These are phyloP conservation scores for Leucocoprinus leucothites DNA, from an alignment of 768 basidiomycete species.

Conservation along the genomic window DNA sequence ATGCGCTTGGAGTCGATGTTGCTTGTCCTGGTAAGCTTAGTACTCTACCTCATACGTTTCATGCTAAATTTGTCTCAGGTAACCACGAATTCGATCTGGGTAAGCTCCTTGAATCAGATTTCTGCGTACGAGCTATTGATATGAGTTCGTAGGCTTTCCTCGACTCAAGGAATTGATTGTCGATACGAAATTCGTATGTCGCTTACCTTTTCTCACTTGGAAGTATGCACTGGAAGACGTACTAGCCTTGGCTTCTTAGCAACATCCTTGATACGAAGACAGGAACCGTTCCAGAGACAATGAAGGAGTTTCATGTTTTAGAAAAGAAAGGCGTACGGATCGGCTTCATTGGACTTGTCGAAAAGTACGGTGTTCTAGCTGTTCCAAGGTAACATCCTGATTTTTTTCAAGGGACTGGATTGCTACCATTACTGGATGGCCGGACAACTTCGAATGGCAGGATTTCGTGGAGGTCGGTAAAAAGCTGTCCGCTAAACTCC, in stretches of 20 bases:
- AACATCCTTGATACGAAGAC: background rate
- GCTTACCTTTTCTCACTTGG: too few species aligned
- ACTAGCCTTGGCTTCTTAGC: slow-evolving; percentile 2
- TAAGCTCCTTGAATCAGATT: too few species aligned
- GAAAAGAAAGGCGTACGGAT: background rate
- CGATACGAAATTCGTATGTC: background rate
- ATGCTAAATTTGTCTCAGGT: background rate
- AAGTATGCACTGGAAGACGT: too few species aligned
- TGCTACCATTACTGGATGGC: too few species aligned
- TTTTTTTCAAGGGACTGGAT: slow-evolving; percentile 1
- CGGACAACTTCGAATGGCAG: too few species aligned
- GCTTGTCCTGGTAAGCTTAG: background rate
- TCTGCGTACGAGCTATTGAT: too few species aligned
- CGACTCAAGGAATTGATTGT: background rate
- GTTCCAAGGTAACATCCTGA: background rate
- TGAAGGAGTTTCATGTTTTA: background rate
- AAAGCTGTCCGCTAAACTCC: too few species aligned
- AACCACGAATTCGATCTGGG: too few species aligned
- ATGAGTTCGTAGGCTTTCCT: background rate
- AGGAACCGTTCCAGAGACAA: background rate
- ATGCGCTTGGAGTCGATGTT: background rate
- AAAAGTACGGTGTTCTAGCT: background rate
- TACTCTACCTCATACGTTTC: background rate
- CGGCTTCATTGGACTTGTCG: slow-evolving; percentile 2
- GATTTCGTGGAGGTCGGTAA: too few species aligned